Evolutionary conservation across 2,329 filamentous ascomycete genomes (phyloP).

Genomic region (Xylaria polymorpha): DNA sequence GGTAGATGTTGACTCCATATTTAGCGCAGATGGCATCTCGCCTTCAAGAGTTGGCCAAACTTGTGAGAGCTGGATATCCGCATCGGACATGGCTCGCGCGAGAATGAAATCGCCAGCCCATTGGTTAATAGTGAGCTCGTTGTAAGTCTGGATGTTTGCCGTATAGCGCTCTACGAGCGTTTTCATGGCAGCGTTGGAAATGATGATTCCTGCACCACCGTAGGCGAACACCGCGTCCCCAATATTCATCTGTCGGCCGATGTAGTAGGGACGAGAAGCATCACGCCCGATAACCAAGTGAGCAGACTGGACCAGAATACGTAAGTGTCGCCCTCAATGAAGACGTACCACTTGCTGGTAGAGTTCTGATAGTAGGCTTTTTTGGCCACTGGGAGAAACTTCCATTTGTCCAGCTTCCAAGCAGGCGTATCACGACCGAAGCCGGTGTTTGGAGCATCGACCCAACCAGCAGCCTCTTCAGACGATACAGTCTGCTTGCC

Average conservation of each 20-base stretch:
- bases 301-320: constrained; percentile 33
- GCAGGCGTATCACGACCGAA: constrained; percentile 34
- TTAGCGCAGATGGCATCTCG: constrained; percentile 25
- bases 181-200: constrained; percentile 36
- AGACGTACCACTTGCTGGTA: constrained; percentile 34
- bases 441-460: constrained; percentile 28
- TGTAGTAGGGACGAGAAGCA: constrained; percentile 30
- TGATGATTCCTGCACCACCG: constrained; percentile 35
- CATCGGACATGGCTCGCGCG: constrained; percentile 31
- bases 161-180: constrained; percentile 26
- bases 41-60: constrained; percentile 35
- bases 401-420: constrained; percentile 39
- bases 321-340: constrained; percentile 36
- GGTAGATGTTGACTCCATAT: constrained; percentile 15
- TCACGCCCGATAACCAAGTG: constrained; percentile 28
- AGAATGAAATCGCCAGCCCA: constrained; percentile 37
- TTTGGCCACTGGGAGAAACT: constrained; percentile 32
- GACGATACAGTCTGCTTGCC: background rate
- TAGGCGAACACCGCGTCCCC: constrained; percentile 27
- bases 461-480: constrained; percentile 24
- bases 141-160: constrained; percentile 10
- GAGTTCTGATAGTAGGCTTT: constrained; percentile 32
- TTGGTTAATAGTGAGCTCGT: constrained; percentile 31
- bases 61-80: constrained; percentile 18
- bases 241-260: constrained; percentile 36